Percentiles rank a stretch among this genome's conserved stretches.
These are phyloP conservation scores for Dillenia turbinata DNA, from an alignment of 164 flowering plant species.

Conservation along the genomic window DNA sequence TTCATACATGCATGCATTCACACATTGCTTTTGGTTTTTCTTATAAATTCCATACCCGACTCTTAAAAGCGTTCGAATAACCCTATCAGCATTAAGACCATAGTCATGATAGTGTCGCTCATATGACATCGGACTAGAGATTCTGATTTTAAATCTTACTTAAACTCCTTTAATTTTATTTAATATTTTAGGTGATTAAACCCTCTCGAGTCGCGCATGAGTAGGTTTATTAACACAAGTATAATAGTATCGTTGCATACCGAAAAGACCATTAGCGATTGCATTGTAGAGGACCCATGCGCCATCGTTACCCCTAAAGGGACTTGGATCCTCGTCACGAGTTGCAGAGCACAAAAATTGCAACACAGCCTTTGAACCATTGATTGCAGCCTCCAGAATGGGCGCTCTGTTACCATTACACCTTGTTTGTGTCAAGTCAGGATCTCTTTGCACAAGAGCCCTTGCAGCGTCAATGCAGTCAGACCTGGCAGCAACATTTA, in stretches of 20 bases:
- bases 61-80: too few relatives aligned
- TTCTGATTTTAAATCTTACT: too few relatives aligned
- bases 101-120: too few relatives aligned
- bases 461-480: constrained; percentile 8
- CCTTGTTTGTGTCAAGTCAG: not conserved
- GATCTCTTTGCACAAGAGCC: constrained; percentile 2
- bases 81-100: too few relatives aligned
- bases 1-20: too few relatives aligned
- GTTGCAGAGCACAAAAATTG: constrained; percentile 5
- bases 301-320: constrained; percentile 2
- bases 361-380: constrained; percentile 10
- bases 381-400: constrained; percentile 3
- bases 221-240: too few relatives aligned
- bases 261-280: constrained; percentile 5
- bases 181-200: too few relatives aligned
- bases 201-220: too few relatives aligned
- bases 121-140: too few relatives aligned
- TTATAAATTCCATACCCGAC: too few relatives aligned
- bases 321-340: not conserved
- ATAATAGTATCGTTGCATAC: not conserved
- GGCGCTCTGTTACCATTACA: constrained; percentile 1
- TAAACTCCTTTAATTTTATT: too few relatives aligned
- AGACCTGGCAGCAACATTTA: constrained; percentile 5
- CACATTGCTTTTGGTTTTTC: too few relatives aligned
- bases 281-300: constrained; percentile 3